phyloP scores from a whole-genome alignment of 768 basidiomycete species.

The Tylopilus plumbeoviolaceoides region DNA sequence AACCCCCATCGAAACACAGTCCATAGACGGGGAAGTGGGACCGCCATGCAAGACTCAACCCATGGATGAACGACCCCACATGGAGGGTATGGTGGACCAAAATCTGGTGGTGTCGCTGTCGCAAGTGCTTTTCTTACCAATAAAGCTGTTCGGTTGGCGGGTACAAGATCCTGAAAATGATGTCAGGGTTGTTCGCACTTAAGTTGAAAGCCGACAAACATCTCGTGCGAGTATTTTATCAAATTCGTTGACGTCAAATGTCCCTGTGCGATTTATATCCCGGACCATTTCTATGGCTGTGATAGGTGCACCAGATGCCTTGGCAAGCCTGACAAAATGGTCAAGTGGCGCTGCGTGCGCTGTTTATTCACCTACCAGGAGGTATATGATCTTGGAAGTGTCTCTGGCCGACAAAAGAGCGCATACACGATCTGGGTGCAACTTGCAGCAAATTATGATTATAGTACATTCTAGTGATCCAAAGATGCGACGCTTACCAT shows the following conservation, averaged over 20 bases:
- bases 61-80: conserved; percentile 81
- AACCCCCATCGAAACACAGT: conserved; percentile 82
- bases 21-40: conserved; percentile 58
- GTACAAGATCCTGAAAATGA: conserved; percentile 46
- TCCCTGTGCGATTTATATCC: conserved; percentile 53
- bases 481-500: conserved; percentile 41
- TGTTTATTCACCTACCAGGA: conserved; percentile 49
- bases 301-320: conserved; percentile 60
- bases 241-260: conserved; percentile 52
- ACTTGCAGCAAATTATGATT: conserved; percentile 31
- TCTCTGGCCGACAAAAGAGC: conserved; percentile 75
- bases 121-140: conserved; percentile 39
- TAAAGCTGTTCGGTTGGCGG: conserved; percentile 48
- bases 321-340: conserved; percentile 56
- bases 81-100: conserved; percentile 50
- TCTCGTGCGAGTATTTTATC: conserved; percentile 48
- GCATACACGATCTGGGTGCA: conserved; percentile 86
- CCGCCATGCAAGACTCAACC: conserved; percentile 45
- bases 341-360: not conserved
- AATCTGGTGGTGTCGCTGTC: conserved; percentile 33
- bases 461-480: not conserved
- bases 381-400: conserved; percentile 73
- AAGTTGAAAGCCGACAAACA: conserved; percentile 32
- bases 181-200: not conserved
- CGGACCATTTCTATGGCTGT: conserved; percentile 60